Evolutionary conservation across 2,329 filamentous ascomycete species (phyloP).

Genomic region (Fusarium citri): DNA sequence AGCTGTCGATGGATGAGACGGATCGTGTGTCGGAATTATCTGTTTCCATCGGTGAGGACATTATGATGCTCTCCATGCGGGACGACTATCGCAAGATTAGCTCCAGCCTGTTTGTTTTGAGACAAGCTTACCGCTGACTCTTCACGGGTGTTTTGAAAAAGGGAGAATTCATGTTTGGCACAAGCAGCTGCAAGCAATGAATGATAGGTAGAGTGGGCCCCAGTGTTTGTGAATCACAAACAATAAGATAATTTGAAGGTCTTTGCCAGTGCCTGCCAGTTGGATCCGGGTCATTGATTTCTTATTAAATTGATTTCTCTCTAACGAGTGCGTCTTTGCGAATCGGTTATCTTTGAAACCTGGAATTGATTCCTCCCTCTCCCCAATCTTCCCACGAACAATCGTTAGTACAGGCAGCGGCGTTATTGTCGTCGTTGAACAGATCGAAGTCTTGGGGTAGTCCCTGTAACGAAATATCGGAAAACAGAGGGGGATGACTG

Average conservation of each 20-base stretch:
- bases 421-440: too few relatives aligned
- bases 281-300: not conserved
- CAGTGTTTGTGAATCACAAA: not conserved
- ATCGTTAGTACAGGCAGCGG: too few relatives aligned
- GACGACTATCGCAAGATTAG: not conserved
- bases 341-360: too few relatives aligned
- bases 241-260: not conserved
- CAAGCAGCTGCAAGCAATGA: too few relatives aligned
- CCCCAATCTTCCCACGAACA: too few relatives aligned
- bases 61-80: not conserved
- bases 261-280: not conserved
- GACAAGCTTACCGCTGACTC: not conserved
- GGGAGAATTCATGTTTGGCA: not conserved
- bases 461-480: too few relatives aligned
- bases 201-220: not conserved
- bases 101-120: not conserved
- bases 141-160: not conserved
- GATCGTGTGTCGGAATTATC: not conserved
- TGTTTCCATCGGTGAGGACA: rapidly evolving
- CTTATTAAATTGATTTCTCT: not conserved
- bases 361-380: too few relatives aligned
- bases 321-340: too few relatives aligned
- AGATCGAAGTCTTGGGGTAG: too few relatives aligned
- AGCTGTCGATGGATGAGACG: not conserved
- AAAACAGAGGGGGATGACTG: too few relatives aligned